A percentile compares a stretch with the other conserved stretches of the same genome.
Conservation (phyloP, 495 filamentous ascomycete genomes). For the Podospora pseudocomata region DNA sequence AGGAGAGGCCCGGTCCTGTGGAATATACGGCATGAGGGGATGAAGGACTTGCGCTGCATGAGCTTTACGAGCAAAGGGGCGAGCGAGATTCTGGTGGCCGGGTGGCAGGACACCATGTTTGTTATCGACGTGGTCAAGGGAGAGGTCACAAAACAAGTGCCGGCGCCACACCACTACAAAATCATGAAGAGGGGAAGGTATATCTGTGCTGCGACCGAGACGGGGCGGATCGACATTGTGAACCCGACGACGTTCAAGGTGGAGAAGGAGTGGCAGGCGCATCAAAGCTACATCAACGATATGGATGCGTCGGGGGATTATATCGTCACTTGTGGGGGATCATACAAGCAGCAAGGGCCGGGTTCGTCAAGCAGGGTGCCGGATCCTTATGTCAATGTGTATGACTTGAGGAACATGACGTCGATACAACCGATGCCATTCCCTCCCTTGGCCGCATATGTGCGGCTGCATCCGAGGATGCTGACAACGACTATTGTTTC, state of each 20-base stretch:
- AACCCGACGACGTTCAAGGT: conserved; percentile 73
- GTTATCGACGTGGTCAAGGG: conserved; percentile 87
- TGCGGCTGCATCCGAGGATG: conserved; percentile 91
- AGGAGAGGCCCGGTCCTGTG: conserved; percentile 78
- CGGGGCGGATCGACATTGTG: conserved; percentile 80
- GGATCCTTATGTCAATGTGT: conserved; percentile 90
- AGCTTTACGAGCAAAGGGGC: conserved; percentile 83
- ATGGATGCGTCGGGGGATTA: conserved; percentile 94
- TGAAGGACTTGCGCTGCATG: conserved; percentile 86
- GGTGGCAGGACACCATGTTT: conserved; percentile 82
- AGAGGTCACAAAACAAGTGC: conserved; percentile 65
- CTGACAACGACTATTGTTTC: conserved; percentile 88
- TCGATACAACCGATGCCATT: conserved; percentile 88
- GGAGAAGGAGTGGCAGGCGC: conserved; percentile 83
- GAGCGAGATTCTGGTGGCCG: conserved; percentile 78
- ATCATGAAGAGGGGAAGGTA: conserved; percentile 88
- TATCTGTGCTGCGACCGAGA: conserved; percentile 84
- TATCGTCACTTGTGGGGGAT: conserved; percentile 92
- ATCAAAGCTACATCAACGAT: conserved; percentile 78
- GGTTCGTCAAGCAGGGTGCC: conserved; percentile 55
- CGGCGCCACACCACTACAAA: conserved; percentile 70
- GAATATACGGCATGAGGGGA: conserved; percentile 72
- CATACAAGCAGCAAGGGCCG: conserved; percentile 53
- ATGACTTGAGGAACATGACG: conserved; percentile 80
- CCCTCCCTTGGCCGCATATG: conserved; percentile 84